Evolutionary conservation across 495 filamentous ascomycete species (phyloP).

Genomic region (Xylaria bambusicola): DNA sequence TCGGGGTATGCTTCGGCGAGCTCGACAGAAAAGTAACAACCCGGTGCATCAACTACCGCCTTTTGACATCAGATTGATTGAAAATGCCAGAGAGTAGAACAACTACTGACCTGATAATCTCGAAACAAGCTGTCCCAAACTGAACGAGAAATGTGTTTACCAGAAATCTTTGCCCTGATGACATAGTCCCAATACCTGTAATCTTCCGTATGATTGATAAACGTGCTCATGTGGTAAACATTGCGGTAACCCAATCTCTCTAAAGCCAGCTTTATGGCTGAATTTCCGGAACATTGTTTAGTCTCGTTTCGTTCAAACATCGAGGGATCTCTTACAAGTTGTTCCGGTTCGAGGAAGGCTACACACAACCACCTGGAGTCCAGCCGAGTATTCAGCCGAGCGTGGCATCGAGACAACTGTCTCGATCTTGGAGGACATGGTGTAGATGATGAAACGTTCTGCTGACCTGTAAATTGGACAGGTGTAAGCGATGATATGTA

Average conservation of each 20-base stretch:
- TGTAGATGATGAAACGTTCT: background rate
- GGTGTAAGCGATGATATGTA: background rate
- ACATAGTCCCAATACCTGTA: constrained; percentile 63
- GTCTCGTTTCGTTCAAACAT: background rate
- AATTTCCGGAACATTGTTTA: background rate
- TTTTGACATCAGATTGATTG: constrained; percentile 19
- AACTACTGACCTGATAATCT: constrained; percentile 52
- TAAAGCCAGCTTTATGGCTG: constrained; percentile 59
- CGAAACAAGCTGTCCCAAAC: constrained; percentile 66
- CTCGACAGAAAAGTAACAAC: constrained; percentile 61
- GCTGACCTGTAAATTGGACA: background rate
- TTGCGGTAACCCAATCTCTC: constrained; percentile 59
- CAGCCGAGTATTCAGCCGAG: constrained; percentile 18
- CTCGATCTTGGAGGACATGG: background rate
- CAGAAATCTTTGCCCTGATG: constrained; percentile 59
- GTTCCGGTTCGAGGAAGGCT: constrained; percentile 65
- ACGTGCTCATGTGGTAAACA: constrained; percentile 66
- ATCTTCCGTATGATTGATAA: constrained; percentile 61
- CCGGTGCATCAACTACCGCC: constrained; percentile 64
- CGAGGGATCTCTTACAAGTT: constrained; percentile 49
- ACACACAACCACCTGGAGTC: constrained; percentile 62
- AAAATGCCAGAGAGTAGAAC: background rate
- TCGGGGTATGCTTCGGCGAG: constrained; percentile 65
- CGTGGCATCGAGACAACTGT: background rate
- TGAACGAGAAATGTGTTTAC: constrained; percentile 55